Evolutionary conservation across 2,329 filamentous ascomycete genomes (phyloP), one percentile per base, ranked within the genome.

Genomic region (Sporothrix mexicana): DNA sequence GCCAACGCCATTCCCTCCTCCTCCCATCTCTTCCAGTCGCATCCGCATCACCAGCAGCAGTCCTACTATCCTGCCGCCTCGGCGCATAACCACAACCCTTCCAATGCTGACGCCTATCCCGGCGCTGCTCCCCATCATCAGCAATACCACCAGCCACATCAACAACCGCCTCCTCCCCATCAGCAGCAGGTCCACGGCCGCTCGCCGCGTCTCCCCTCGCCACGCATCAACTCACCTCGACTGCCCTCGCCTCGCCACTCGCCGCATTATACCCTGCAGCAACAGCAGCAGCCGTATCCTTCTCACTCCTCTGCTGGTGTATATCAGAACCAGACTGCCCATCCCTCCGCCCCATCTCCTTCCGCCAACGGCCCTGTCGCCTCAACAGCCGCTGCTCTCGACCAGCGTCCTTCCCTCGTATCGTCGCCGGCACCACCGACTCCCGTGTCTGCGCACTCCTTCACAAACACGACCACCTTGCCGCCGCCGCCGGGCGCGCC

Each of bases 21-120:
- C 17, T 70, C 70, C 55, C 61, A 70, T 25, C 41, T 61, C 55
- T 69, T 3, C 51, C 70, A 72, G 72, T 79, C 81, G 80, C 82
- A 83, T 74, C 82, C 47, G 59, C 73, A 61, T 51, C 69, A 30
- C 5, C 43, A 67, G 47, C 53, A 69, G 57, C 72, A 47, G 45
- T 59, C 45, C 20, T 61, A 66, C 23, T 57, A 47, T n/a, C 67
- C 51, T 43, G 61, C 41, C 61, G 41, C 61, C 30, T 43, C 57
- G 61, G 20, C 61, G 41, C 61, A 62, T 55, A 72, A 36, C 62
- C 15, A 43, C 55, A 62, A 51, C 57, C n/a, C 20, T 17, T 36
- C 30, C 30, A 55, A 61, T 53, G 17, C 23, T 20, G 49, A 41
- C 25, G 6, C 53, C 59, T 64, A 64, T 45, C 41, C 61, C 47